Percentiles rank a stretch among this genome's conserved stretches.
phyloP scores from a whole-genome alignment of 208 protist genomes.

The Blastocrithidia nonstop region DNA sequence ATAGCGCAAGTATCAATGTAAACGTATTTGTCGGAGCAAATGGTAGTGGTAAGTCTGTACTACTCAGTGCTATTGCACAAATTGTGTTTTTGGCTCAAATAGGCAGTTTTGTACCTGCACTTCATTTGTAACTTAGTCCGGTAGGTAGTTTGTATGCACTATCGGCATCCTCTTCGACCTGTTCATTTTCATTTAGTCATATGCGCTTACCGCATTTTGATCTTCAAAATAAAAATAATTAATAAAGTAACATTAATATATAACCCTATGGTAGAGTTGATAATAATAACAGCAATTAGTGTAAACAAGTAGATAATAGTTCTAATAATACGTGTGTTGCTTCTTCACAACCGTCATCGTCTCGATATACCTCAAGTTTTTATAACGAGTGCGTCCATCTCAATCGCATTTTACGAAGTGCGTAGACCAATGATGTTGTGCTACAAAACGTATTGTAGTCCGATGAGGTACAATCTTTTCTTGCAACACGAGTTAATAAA shows the following conservation, averaged over 20 bases:
- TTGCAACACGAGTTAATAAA: not conserved
- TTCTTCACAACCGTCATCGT: conserved; percentile 5
- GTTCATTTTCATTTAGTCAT: not conserved
- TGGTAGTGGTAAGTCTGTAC: conserved; percentile 85
- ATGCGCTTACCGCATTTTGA: not conserved
- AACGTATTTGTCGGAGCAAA: conserved; percentile 75
- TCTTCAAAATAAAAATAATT: too few species aligned
- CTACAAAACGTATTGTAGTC: not conserved
- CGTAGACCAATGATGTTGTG: not conserved
- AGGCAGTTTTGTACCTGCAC: conserved; percentile 87
- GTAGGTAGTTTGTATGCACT: conserved; percentile 8
- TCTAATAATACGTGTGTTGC: not conserved
- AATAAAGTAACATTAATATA: too few species aligned
- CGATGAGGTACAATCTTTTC: not conserved
- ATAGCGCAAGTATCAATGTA: conserved; percentile 12
- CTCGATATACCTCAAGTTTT: conserved; percentile 40
- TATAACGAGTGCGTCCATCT: conserved; percentile 44
- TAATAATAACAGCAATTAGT: not conserved
- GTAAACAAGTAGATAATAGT: not conserved
- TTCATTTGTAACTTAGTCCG: conserved; percentile 22
- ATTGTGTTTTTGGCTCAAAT: conserved; percentile 88
- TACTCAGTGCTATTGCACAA: conserved; percentile 84
- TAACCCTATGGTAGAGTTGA: too few species aligned
- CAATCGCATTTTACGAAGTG: conserved; percentile 38
- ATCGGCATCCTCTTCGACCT: not conserved